Base-by-base conservation (phyloP, 352 stramenopile genomes). In the Phytopythium montanum region DNA sequence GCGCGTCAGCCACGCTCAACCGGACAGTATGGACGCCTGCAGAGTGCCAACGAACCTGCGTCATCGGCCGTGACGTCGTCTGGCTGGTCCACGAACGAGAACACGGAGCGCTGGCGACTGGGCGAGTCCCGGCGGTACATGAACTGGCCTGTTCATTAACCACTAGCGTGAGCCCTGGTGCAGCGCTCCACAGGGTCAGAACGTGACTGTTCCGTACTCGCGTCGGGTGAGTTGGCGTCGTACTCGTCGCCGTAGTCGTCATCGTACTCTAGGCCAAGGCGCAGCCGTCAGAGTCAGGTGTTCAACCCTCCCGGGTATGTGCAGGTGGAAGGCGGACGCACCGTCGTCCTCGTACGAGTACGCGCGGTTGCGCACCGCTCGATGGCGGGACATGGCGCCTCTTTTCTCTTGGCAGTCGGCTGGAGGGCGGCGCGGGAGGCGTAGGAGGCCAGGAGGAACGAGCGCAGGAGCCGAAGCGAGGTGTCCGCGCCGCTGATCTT, bases 261-360 rank as follows among this genome's bases (percentile, higher is more conserved):
- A 49, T 94, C 82, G 60, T 90, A 89, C 55, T 89, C 81, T 90
- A 56, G 33, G 23, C 3, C 2, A 25, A 56, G 33, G 33, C 33
- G 9, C 33, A 38, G 33, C 33, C 33, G 33, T 38, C 33, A 38
- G n/a, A n/a, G 33, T 14, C 33, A 38, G 10, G 10, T 12, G 2
- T 38, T 12, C 8, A 38, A 1, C 33, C 33, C 10, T 38, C 33
- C 33, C 10, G 14, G 1, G 33, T 8, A 38, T 38, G 33, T 5
- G 13, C 46, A 36, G 12, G 1, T n/a, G 12, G n/a, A n/a, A n/a
- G 4, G 13, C 26, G 16, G 39, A 62, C 59, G 56, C 57, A 86
- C 85, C 85, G 76, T 93, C 86, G 54, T 93, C 84, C 52, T 95
- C 86, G 72, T 93, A 95, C 56, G 86, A 95, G 69, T 94, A 95